Base-by-base conservation (phyloP, 2,329 filamentous ascomycete genomes). In the Xylaria sp. region DNA sequence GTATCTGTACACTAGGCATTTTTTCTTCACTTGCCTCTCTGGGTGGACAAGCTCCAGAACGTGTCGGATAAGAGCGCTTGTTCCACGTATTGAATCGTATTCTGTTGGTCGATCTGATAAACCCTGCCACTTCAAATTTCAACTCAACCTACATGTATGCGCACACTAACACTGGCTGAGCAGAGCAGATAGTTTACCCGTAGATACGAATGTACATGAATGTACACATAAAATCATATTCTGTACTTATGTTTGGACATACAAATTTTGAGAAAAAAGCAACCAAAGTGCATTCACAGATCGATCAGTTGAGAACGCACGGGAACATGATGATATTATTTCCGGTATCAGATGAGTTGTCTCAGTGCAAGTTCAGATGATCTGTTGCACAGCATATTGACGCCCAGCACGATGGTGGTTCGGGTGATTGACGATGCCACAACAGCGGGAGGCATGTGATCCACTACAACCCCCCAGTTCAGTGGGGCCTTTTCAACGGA, bases 41-140 rank as follows among this genome's bases (percentile, higher is more conserved):
- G 8, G 43, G 57, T 49, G 15, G 43, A 9, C 57, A 60, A 33
- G 41, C 12, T 66, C 58, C 43, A 68, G 62, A 68, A 62, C 66
- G 10, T n/a, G 10, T 49, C 46, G 46, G 25, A 20, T 33, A 48
- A 31, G 23, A 56, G 39, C 12, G 55, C 36, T 31, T 23, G 12
- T 36, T 12, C 41, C 20, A 39, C 33, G 60, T 59, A 58, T 55
- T 20, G 33, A 52, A 48, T 58, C 64, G 58, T 67, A 59, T 62
- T 60, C 12, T 36, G 52, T 51, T 31, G 36, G 23, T 51, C 36
- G 46, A 49, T 5, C 28, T 33, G 31, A 41, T 65, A 18, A 48
- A 13, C 55, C 41, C 48, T 20, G 56, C 55, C 31, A 36, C n/a
- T 28, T 5, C 33, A 36, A 48, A 4, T 33, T 49, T 43, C 12